Evolutionary conservation across 2,329 filamentous ascomycete genomes (phyloP).

Genomic region (Colletotrichum magnum): DNA sequence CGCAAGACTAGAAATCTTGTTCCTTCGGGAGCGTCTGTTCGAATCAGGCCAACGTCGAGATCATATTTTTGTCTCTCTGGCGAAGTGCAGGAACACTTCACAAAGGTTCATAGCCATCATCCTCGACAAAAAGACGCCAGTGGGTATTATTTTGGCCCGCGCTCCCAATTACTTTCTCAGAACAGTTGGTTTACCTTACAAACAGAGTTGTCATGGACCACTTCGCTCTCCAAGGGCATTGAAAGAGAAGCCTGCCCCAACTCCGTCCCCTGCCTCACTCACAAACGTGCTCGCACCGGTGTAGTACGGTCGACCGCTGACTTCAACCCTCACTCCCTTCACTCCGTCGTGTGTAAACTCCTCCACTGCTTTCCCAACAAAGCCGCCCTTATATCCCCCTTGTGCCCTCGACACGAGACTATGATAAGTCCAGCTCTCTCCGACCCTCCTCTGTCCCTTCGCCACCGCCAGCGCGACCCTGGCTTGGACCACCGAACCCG

Average conservation of each 20-base stretch:
- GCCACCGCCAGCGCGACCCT: conserved; percentile 26
- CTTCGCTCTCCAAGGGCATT: not conserved
- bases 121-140: no score
- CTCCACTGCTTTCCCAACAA: conserved; percentile 27
- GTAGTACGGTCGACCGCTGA: conserved; percentile 26
- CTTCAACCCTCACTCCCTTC: conserved; percentile 20
- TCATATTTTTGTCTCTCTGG: not conserved
- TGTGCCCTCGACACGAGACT: conserved; percentile 27
- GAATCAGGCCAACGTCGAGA: conserved; percentile 38
- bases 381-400: conserved; percentile 5
- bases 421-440: conserved; percentile 28
- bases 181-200: not conserved
- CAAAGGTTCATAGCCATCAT: no score
- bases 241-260: conserved; percentile 34
- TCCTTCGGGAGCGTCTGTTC: conserved; percentile 40
- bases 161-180: no score
- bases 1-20: conserved; percentile 41
- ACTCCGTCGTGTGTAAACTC: not conserved
- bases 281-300: conserved; percentile 31
- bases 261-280: conserved; percentile 9
- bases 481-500: conserved; percentile 25
- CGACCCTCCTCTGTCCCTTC: conserved; percentile 4
- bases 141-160: no score
- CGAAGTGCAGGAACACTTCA: no score
- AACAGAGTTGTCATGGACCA: no score